Conservation (phyloP, 441 rosid genomes). For the Gossypium lobatum region DNA sequence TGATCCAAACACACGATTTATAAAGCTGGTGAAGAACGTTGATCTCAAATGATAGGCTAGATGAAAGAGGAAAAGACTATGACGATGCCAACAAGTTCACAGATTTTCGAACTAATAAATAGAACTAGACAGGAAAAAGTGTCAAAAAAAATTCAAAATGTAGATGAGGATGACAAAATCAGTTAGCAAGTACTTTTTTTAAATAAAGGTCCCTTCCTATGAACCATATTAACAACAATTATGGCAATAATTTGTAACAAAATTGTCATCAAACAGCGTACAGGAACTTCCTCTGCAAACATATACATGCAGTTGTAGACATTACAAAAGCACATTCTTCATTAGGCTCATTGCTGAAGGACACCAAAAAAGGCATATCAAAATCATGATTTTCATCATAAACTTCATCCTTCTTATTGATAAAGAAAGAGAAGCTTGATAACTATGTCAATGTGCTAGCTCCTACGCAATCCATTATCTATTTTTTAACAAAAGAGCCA, state of each 20-base stretch:
- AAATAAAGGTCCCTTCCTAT: not conserved
- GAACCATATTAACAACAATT: not conserved
- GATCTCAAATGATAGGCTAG: not conserved
- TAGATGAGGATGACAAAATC: not conserved
- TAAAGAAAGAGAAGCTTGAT: not conserved
- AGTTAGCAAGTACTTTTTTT: not conserved
- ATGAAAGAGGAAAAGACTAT: not conserved
- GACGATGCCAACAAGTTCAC: not conserved
- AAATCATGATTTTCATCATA: not conserved
- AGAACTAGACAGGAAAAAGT: not conserved
- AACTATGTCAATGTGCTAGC: not conserved
- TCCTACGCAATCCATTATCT: not conserved
- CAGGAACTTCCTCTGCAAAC: not conserved
- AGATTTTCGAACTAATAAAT: not conserved
- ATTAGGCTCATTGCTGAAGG: not conserved
- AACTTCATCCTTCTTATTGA: not conserved
- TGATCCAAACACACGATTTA: conserved; percentile 11
- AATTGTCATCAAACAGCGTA: not conserved
- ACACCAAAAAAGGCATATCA: not conserved
- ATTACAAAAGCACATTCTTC: not conserved
- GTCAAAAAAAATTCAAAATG: not conserved
- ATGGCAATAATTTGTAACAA: not conserved
- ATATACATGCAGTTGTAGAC: too few relatives aligned
- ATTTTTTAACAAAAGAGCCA: not conserved
- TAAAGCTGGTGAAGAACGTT: not conserved